A percentile compares a stretch with the other conserved stretches of the same genome.
These are phyloP conservation scores for Setomelanomma holmii DNA, from an alignment of 2,329 filamentous ascomycete species.

Conservation along the genomic window DNA sequence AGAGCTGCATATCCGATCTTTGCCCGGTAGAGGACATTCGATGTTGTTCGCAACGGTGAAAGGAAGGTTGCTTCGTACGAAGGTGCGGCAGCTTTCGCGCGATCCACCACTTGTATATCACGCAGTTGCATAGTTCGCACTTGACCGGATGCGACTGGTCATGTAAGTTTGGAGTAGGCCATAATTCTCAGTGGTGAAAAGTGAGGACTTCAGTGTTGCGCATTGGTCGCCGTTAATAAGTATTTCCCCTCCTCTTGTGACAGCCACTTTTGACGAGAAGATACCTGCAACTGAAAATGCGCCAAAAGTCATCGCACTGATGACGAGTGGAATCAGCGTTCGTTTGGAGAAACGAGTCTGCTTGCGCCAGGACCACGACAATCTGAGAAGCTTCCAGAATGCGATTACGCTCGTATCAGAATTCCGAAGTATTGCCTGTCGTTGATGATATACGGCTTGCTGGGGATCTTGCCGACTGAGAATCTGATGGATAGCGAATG, in stretches of 20 bases:
- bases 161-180: background rate
- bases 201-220: background rate
- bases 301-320: background rate
- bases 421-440: conserved; percentile 39
- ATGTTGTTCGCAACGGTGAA: conserved; percentile 4
- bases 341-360: background rate
- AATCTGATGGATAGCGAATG: conserved; percentile 29
- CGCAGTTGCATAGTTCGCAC: background rate
- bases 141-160: background rate
- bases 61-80: background rate
- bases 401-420: conserved; percentile 5
- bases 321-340: background rate
- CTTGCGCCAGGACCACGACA: conserved; percentile 13
- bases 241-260: conserved; percentile 35
- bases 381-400: conserved; percentile 1
- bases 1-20: conserved; percentile 3
- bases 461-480: conserved; percentile 4
- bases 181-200: background rate
- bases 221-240: conserved; percentile 20
- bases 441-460: conserved; percentile 35
- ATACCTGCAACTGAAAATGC: conserved; percentile 33
- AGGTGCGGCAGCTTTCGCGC: conserved; percentile 1
- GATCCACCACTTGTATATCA: background rate
- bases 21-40: conserved; percentile 6
- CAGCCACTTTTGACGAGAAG: conserved; percentile 40